Evolutionary conservation across 805 yeast species (phyloP).

Genomic region (Cyberlindnera mycetangii): DNA sequence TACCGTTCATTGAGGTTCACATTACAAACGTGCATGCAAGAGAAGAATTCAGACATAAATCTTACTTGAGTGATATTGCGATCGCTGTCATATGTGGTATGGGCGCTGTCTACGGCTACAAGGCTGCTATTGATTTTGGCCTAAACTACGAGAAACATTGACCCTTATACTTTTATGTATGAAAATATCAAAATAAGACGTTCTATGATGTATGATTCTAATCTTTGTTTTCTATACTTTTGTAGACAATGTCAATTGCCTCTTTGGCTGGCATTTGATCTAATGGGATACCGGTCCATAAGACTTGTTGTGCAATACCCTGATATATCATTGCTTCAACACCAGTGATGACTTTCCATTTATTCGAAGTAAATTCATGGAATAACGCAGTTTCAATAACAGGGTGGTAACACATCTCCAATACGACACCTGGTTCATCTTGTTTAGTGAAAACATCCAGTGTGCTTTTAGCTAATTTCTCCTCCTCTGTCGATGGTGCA

Average conservation of each 20-base stretch:
- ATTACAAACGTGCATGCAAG: constrained; percentile 50
- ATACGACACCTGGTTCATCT: constrained; percentile 20
- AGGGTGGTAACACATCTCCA: constrained; percentile 30
- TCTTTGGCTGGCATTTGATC: constrained; percentile 20
- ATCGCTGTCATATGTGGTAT: constrained; percentile 37
- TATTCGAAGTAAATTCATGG: constrained; percentile 13
- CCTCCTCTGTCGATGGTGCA: constrained; percentile 18
- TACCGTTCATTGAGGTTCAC: constrained; percentile 49
- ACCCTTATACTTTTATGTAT: too few species aligned
- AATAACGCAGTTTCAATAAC: constrained; percentile 21
- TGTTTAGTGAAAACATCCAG: constrained; percentile 22
- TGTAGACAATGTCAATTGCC: constrained; percentile 15
- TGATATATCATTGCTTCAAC: constrained; percentile 29
- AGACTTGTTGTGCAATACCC: constrained; percentile 26
- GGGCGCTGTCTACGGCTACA: constrained; percentile 30
- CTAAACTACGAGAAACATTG: constrained; percentile 17
- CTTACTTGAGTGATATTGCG: constrained; percentile 47
- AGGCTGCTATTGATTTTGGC: constrained; percentile 29
- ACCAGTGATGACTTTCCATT: constrained; percentile 27
- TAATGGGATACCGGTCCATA: constrained; percentile 26
- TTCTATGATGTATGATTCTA: constrained; percentile 5
- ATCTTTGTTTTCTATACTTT: constrained; percentile 8
- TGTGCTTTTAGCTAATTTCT: constrained; percentile 22
- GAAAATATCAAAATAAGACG: background rate
- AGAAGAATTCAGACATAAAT: constrained; percentile 49